Evolutionary conservation across 768 basidiomycete species (phyloP), one percentile per base, ranked within the genome.

Genomic region (Boletus barrowsii): DNA sequence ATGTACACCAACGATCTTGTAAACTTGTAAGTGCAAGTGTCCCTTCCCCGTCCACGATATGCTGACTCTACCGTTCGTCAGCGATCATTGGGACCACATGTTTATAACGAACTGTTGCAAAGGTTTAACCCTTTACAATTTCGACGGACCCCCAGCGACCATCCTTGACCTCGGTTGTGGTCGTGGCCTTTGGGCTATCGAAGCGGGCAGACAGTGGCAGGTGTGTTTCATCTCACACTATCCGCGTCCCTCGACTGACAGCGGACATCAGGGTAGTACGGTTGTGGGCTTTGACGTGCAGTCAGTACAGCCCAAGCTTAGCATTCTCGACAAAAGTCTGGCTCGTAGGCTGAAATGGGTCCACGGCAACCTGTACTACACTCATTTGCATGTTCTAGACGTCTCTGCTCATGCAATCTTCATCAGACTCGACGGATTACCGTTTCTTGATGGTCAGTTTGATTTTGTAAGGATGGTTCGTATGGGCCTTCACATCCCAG

Each of bases 81-180:
- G 88, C 58, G 84, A 88, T 58, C 81, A 81, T 43, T 90, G 87
- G 87, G 81, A 88, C 62, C 77, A 81, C 53, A 79, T 87, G 77
- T 86, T 87, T 67, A 69, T 85, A 58, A 71, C 71, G 35, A 76
- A 65, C 49, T 83, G 74, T 58, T 80, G 67, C 48, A 64, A 73
- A 46, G 72, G 77, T 18, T 62, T 86, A 32, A 83, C 87, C 0
- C 74, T 83, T 54, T 77, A 83, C 60, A 71, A 76, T 42, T 84
- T 85, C 47, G 71, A 75, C 9, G 63, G 61, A 0, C 78, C 82
- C 3, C 89, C 87, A 0, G 22, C 63, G 1, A 66, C 71, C 4
- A 73, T 88, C 0, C 79, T 91, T 11, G 87, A 89, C 62, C 69
- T 91, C 10, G 89, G 87, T 0, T 88, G 86, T 62, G 87, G 88